Evolutionary conservation across 2,329 filamentous ascomycete genomes (phyloP).

Genomic region (Scedosporium apiospermum): DNA sequence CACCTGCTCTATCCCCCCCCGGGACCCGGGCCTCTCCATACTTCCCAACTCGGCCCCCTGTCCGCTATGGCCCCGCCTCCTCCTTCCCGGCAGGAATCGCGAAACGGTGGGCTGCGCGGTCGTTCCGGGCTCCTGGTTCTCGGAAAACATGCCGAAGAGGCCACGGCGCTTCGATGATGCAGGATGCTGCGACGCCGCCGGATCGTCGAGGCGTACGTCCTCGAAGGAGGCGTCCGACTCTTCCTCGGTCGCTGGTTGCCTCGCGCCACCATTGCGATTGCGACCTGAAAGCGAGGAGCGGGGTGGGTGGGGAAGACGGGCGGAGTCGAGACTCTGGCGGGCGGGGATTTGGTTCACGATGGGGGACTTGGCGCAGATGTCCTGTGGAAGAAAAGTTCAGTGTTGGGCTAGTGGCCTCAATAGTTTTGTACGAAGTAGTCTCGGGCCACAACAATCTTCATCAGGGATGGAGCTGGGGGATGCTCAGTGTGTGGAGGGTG

Average conservation of each 20-base stretch:
- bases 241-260: constrained; percentile 58
- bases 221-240: constrained; percentile 59
- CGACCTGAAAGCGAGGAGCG: constrained; percentile 50
- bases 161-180: constrained; percentile 33
- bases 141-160: constrained; percentile 70
- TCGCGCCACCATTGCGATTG: constrained; percentile 34
- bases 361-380: constrained; percentile 82
- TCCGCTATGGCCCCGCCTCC: constrained; percentile 52
- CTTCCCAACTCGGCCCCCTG: constrained; percentile 62
- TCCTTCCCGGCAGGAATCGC: constrained; percentile 62
- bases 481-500: not conserved
- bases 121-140: constrained; percentile 30
- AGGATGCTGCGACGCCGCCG: constrained; percentile 29
- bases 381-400: constrained; percentile 38
- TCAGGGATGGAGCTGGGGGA: not conserved
- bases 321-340: constrained; percentile 74
- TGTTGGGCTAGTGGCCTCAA: not conserved
- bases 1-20: not conserved
- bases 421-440: no score
- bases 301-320: constrained; percentile 51
- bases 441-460: no score
- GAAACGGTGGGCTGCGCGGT: constrained; percentile 31
- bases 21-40: constrained; percentile 38
- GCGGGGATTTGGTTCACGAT: constrained; percentile 52
- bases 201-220: constrained; percentile 80